Evolutionary conservation across 345 rosid genomes (phyloP).

Genomic region (Murraya koenigii): DNA sequence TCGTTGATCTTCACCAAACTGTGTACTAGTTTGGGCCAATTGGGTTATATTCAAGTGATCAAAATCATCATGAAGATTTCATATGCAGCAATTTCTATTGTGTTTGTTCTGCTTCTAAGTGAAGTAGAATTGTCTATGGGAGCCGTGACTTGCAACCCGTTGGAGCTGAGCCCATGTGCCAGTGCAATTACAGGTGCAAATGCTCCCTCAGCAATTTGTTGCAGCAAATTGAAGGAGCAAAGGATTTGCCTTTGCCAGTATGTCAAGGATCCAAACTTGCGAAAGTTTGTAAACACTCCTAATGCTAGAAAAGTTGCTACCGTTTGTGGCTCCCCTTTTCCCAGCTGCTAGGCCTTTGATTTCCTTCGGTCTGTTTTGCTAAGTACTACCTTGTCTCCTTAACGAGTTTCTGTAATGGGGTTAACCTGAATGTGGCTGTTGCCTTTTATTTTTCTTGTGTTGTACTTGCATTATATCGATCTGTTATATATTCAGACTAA

Average conservation of each 20-base stretch:
- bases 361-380: not conserved
- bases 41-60: not conserved
- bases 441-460: not conserved
- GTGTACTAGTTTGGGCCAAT: not conserved
- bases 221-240: slow-evolving; percentile 23
- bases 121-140: not conserved
- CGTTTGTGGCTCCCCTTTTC: slow-evolving; percentile 23
- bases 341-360: slow-evolving; percentile 7
- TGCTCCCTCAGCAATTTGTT: slow-evolving; percentile 16
- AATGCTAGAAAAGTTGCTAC: slow-evolving; percentile 26
- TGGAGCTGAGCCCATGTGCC: slow-evolving; percentile 23
- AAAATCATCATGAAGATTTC: slow-evolving; percentile 8
- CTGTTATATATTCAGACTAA: not conserved
- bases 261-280: slow-evolving; percentile 17
- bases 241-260: slow-evolving; percentile 32
- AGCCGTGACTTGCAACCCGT: slow-evolving; percentile 13
- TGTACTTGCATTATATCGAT: not conserved
- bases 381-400: too few species aligned
- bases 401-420: not conserved
- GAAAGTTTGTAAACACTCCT: slow-evolving; percentile 22
- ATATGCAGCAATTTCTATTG: not conserved
- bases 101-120: slow-evolving; percentile 5
- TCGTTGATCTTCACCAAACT: not conserved
- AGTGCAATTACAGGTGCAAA: not conserved
- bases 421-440: not conserved